These are phyloP conservation scores for Neospermospora avenae DNA, from an alignment of 2,329 filamentous ascomycete species.

Conservation along the genomic window DNA sequence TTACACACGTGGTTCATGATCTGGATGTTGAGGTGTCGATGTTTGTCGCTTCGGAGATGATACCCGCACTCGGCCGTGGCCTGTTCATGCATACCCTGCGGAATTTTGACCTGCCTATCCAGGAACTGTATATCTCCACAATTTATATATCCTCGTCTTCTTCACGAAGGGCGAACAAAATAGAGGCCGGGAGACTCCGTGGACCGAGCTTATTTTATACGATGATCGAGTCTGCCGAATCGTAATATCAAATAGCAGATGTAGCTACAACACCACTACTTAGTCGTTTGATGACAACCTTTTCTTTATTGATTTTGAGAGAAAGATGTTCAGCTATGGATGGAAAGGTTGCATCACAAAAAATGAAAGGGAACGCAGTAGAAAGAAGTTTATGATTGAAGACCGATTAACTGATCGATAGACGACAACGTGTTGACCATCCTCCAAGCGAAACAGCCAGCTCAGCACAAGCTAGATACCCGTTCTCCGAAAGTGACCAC, in stretches of 20 bases:
- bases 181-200: not conserved
- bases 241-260: not conserved
- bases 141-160: constrained; percentile 1
- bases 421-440: constrained; percentile 32
- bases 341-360: constrained; percentile 24
- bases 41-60: not conserved
- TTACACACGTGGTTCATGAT: constrained; percentile 3
- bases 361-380: constrained; percentile 24
- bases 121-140: not conserved
- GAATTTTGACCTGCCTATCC: not conserved
- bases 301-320: constrained; percentile 23
- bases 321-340: constrained; percentile 24
- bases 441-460: constrained; percentile 33
- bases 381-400: constrained; percentile 33
- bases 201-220: not conserved
- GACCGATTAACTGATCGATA: constrained; percentile 32
- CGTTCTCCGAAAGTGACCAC: constrained; percentile 31
- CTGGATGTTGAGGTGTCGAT: not conserved
- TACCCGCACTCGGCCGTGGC: not conserved
- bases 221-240: not conserved
- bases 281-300: not conserved
- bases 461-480: constrained; percentile 29
- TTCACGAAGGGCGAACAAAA: not conserved
- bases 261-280: too few relatives aligned
- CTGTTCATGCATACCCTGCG: not conserved